Conservation (phyloP, 306 rosid species). For the Psophocarpus tetragonolobus region DNA sequence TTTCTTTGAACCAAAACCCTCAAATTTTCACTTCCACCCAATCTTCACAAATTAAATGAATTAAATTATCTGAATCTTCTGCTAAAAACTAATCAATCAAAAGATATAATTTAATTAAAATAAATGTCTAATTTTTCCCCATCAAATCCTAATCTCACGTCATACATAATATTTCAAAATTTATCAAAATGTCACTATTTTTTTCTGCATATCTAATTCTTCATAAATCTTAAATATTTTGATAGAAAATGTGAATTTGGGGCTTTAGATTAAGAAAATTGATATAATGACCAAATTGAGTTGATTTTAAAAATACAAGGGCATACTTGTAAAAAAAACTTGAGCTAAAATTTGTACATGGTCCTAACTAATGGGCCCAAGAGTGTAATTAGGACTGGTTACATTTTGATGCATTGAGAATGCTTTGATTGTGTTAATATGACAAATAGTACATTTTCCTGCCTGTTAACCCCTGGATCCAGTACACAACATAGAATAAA, state of each 20-base stretch:
- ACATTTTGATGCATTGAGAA: neutral
- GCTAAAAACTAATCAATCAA: neutral
- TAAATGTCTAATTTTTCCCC: neutral
- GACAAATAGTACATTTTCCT: neutral
- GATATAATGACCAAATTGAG: neutral
- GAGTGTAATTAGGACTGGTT: neutral
- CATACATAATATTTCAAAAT: neutral
- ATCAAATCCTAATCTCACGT: neutral
- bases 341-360: neutral
- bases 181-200: no score
- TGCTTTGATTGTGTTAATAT: constrained; percentile 11
- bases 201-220: neutral
- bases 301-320: no score
- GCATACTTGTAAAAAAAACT: no score
- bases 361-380: neutral
- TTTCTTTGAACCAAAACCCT: neutral
- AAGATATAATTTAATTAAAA: neutral
- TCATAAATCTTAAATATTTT: no score
- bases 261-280: neutral
- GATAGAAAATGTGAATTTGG: neutral
- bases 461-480: neutral
- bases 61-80: neutral
- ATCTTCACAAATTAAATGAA: neutral
- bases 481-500: neutral
- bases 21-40: neutral